Percentiles rank a stretch among this genome's conserved stretches.
phyloP scores from a whole-genome alignment of 108 stramenopile genomes.

The Fragilariopsis cylindrus region DNA sequence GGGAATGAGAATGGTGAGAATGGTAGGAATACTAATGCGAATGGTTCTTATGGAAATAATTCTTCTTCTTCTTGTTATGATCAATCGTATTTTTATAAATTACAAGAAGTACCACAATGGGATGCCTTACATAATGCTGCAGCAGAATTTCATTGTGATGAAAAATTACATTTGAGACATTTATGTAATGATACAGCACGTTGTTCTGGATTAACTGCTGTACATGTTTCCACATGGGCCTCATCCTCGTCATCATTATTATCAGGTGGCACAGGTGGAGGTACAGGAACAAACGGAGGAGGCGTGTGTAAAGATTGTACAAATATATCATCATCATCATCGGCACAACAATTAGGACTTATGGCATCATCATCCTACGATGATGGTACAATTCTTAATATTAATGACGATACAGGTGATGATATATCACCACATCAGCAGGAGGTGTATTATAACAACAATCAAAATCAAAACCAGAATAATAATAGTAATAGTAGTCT shows the following conservation, averaged over 20 bases:
- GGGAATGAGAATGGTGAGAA: too few relatives aligned
- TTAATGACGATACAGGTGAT: too few relatives aligned
- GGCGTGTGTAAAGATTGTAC: too few relatives aligned
- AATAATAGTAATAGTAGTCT: too few relatives aligned
- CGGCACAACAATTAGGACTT: too few relatives aligned
- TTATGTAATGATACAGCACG: slow-evolving; percentile 74
- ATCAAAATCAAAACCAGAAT: too few relatives aligned
- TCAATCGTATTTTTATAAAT: slow-evolving; percentile 31
- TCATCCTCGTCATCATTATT: neutral
- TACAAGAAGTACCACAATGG: slow-evolving; percentile 85
- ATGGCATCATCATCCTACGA: too few relatives aligned
- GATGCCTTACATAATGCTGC: slow-evolving; percentile 73
- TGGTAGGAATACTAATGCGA: too few relatives aligned
- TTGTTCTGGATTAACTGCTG: slow-evolving; percentile 73
- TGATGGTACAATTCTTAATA: too few relatives aligned
- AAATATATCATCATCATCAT: too few relatives aligned
- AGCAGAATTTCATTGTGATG: slow-evolving; percentile 64
- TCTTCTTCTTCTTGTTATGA: neutral
- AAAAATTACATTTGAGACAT: slow-evolving; percentile 79
- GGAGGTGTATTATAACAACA: too few relatives aligned
- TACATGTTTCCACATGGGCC: slow-evolving; percentile 39
- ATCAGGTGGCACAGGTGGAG: slow-evolving; percentile 9
- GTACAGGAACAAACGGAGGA: neutral
- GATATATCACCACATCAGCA: too few relatives aligned
- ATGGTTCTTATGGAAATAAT: neutral